Conservation (phyloP, 2,329 filamentous ascomycete genomes). For the Epichloe baconii region DNA sequence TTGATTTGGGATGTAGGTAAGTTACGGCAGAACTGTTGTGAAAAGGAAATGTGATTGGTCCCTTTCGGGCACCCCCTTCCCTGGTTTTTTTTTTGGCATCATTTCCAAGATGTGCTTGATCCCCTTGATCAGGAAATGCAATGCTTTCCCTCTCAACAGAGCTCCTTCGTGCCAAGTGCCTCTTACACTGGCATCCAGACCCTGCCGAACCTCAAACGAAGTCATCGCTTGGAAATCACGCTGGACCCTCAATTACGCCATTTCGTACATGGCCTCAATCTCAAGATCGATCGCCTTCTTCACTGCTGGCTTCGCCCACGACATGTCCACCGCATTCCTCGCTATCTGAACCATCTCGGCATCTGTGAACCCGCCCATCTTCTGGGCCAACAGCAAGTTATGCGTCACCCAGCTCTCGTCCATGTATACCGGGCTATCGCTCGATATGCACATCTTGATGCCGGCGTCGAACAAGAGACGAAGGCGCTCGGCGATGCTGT, state of each 20-base stretch:
- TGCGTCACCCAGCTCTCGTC: slow-evolving; percentile 35
- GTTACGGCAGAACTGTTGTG: too few species aligned
- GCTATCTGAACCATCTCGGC: slow-evolving; percentile 29
- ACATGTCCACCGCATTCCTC: slow-evolving; percentile 30
- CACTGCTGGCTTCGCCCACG: slow-evolving; percentile 28
- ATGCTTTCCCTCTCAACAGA: too few species aligned
- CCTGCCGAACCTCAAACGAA: neutral
- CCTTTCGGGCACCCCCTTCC: too few species aligned
- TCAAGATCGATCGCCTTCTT: slow-evolving; percentile 15
- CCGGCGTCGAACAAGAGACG: slow-evolving; percentile 45
- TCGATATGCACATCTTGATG: slow-evolving; percentile 56
- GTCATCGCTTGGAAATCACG: neutral
- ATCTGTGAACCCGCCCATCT: slow-evolving; percentile 25
- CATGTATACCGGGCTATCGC: slow-evolving; percentile 57
- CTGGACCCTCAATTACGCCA: neutral
- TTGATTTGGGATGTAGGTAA: too few species aligned
- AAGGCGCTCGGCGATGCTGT: slow-evolving; percentile 35
- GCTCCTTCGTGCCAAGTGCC: too few species aligned
- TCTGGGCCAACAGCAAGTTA: slow-evolving; percentile 30
- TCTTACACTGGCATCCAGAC: too few species aligned
- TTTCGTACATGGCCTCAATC: neutral
- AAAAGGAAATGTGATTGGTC: too few species aligned
- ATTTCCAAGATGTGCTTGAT: too few species aligned
- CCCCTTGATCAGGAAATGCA: too few species aligned
- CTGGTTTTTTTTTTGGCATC: too few species aligned